Evolutionary conservation across 75 land plant species (phyloP).

Genomic region (Cryptomeria japonica): DNA sequence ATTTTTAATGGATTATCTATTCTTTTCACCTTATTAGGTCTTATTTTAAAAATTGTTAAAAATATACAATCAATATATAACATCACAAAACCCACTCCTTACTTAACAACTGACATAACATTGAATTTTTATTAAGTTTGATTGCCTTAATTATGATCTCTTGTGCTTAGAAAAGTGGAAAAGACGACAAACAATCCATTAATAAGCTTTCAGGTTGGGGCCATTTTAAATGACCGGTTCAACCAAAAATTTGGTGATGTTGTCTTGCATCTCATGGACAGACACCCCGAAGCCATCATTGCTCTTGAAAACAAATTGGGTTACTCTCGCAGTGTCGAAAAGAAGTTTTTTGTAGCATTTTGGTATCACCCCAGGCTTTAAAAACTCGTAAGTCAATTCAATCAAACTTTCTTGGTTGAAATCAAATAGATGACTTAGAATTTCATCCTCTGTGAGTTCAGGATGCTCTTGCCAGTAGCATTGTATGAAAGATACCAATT

Average conservation of each 20-base stretch:
- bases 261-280: conserved; percentile 14
- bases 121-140: too few species aligned
- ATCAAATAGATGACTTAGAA: neutral
- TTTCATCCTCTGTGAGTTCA: conserved; percentile 19
- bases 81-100: too few species aligned
- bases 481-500: conserved; percentile 11
- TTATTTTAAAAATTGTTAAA: too few species aligned
- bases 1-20: too few species aligned
- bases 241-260: conserved; percentile 11
- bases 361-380: conserved; percentile 3
- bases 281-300: conserved; percentile 26
- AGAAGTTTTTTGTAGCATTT: conserved; percentile 14
- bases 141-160: too few species aligned
- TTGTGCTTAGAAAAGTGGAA: too few species aligned
- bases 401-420: conserved; percentile 20
- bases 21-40: too few species aligned
- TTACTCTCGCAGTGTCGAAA: conserved; percentile 23
- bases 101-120: too few species aligned
- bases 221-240: neutral
- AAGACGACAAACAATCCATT: too few species aligned
- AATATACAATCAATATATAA: too few species aligned
- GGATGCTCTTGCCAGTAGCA: conserved; percentile 27
- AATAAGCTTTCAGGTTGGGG: too few species aligned
- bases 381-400: conserved; percentile 19
- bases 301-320: conserved; percentile 18